Percentiles rank a stretch among this genome's conserved stretches.
These are phyloP conservation scores for Annona squamosa DNA, from an alignment of 164 flowering plant species.

Conservation along the genomic window DNA sequence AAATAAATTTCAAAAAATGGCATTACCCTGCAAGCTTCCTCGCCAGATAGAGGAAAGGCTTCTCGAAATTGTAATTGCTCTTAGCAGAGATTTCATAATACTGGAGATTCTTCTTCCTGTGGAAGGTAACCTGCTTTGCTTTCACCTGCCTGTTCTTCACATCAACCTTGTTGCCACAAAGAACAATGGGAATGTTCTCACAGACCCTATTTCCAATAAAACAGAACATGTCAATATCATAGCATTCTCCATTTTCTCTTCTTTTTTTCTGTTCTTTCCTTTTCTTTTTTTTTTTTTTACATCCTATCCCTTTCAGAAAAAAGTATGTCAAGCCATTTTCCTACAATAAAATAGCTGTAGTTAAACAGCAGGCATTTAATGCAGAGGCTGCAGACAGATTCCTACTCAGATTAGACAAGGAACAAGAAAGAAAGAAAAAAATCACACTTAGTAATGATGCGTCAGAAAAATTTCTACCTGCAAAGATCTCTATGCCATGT, in stretches of 20 bases:
- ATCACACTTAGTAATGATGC: neutral
- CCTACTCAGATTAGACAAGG: neutral
- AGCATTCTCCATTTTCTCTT: too few species aligned
- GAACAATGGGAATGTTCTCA: constrained; percentile 81
- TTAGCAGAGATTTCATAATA: constrained; percentile 86
- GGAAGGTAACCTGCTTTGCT: constrained; percentile 88
- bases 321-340: too few species aligned
- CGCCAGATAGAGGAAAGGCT: constrained; percentile 77
- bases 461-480: constrained; percentile 31
- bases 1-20: neutral
- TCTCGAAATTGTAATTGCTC: constrained; percentile 83
- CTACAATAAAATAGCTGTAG: too few species aligned
- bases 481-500: constrained; percentile 91
- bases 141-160: constrained; percentile 91
- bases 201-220: constrained; percentile 32
- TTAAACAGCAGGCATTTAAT: too few species aligned
- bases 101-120: constrained; percentile 77
- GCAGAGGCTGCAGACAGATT: too few species aligned
- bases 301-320: too few species aligned
- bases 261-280: too few species aligned
- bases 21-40: constrained; percentile 79
- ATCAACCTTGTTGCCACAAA: constrained; percentile 90
- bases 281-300: too few species aligned
- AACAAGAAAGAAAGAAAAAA: too few species aligned
- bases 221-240: too few species aligned